Conservation (phyloP, 2,329 filamentous ascomycete genomes). For the Xylaria sp. region DNA sequence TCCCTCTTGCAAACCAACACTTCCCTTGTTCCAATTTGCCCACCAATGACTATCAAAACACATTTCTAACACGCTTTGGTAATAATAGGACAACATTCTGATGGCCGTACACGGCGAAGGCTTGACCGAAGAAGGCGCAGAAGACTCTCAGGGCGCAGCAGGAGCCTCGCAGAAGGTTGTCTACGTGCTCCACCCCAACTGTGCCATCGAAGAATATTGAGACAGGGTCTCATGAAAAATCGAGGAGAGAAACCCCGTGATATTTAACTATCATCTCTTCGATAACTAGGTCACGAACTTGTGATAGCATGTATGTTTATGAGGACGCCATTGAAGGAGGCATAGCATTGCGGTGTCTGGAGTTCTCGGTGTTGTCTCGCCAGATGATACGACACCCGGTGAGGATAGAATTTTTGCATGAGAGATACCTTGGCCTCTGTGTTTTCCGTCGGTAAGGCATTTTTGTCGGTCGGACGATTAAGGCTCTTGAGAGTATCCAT, state of each 20-base stretch:
- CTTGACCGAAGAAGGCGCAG: conserved; percentile 60
- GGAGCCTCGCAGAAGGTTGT: conserved; percentile 66
- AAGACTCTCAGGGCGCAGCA: conserved; percentile 50
- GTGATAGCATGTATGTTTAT: conserved; percentile 4
- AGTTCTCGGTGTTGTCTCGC: conserved; percentile 25
- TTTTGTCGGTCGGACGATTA: conserved; percentile 12
- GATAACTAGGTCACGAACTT: not conserved
- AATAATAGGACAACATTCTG: conserved; percentile 81
- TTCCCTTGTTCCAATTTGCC: not conserved
- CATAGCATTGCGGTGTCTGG: conserved; percentile 30
- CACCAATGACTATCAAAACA: not conserved
- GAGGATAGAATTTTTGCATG: conserved; percentile 13
- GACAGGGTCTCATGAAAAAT: not conserved
- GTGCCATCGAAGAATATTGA: conserved; percentile 74
- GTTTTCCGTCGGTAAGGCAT: not conserved
- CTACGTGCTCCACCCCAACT: conserved; percentile 95
- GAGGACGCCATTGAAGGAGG: not conserved
- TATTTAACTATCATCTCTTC: not conserved
- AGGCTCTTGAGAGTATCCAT: conserved; percentile 8
- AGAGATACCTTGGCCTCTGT: conserved; percentile 24
- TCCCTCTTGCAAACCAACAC: conserved; percentile 32
- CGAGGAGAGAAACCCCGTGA: not conserved
- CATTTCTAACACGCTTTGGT: conserved; percentile 45
- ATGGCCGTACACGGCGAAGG: conserved; percentile 78
- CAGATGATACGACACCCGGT: conserved; percentile 14